Evolutionary conservation across 2,329 filamentous ascomycete species (phyloP).

Genomic region (Fusarium incarnatum): DNA sequence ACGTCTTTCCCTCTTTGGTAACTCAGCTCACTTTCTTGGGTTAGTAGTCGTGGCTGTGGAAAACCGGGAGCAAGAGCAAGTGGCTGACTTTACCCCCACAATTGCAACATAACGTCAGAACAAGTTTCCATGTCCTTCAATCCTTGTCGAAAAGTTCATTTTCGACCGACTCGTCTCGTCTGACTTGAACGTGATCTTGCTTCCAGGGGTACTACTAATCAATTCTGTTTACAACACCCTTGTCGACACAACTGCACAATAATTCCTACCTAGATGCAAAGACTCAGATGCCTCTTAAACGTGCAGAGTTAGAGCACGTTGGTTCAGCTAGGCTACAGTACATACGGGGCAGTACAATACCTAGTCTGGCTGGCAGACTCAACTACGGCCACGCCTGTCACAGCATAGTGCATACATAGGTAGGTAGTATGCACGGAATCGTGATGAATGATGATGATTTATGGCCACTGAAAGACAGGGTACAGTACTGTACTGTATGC

Average conservation of each 20-base stretch:
- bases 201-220: not conserved
- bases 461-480: not conserved
- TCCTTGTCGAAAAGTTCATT: slow-evolving; percentile 21
- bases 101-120: slow-evolving; percentile 17
- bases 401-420: slow-evolving; percentile 4
- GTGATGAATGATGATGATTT: slow-evolving; percentile 37
- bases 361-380: not conserved
- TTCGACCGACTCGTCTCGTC: slow-evolving; percentile 2
- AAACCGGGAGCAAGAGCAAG: slow-evolving; percentile 4
- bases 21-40: not conserved
- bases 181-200: slow-evolving; percentile 1
- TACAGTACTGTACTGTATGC: not conserved
- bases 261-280: not conserved
- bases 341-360: not conserved
- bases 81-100: slow-evolving; percentile 14
- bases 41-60: slow-evolving; percentile 10
- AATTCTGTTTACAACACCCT: not conserved
- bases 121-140: slow-evolving; percentile 15
- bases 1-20: not conserved
- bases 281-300: not conserved
- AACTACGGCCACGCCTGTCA: slow-evolving; percentile 13
- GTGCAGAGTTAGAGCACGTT: slow-evolving; percentile 6
- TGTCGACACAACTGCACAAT: not conserved
- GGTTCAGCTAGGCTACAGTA: not conserved
- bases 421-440: slow-evolving; percentile 6